Evolutionary conservation across 1,139 yeast genomes (phyloP).

Genomic region (Diutina rugosa): DNA sequence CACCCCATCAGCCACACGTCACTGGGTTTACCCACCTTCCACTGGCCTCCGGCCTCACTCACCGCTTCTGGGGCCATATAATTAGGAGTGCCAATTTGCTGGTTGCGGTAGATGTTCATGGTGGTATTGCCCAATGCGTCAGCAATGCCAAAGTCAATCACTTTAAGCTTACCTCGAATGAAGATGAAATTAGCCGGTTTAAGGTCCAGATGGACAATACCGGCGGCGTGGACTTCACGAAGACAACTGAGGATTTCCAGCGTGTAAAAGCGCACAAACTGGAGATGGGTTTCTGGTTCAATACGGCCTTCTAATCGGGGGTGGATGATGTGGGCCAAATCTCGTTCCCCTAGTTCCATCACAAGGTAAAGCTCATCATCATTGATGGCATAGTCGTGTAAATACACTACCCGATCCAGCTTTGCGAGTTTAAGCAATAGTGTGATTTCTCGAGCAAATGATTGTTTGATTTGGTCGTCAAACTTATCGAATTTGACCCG

Average conservation of each 20-base stretch:
- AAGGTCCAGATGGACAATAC: constrained; percentile 86
- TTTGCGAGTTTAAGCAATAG: constrained; percentile 47
- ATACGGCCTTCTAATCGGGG: constrained; percentile 30
- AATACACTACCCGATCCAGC: constrained; percentile 63
- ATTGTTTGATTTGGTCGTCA: constrained; percentile 59
- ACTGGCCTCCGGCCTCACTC: constrained; percentile 41
- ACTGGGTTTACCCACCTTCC: constrained; percentile 92
- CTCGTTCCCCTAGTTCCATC: constrained; percentile 95
- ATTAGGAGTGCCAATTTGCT: constrained; percentile 91
- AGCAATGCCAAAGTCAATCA: constrained; percentile 94
- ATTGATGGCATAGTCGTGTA: constrained; percentile 61
- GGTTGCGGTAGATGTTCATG: constrained; percentile 75
- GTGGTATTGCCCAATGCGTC: constrained; percentile 92
- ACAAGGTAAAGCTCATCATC: constrained; percentile 57
- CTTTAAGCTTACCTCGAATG: constrained; percentile 72
- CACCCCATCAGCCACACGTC: constrained; percentile 99
- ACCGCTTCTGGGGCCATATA: constrained; percentile 98
- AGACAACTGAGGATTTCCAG: constrained; percentile 77
- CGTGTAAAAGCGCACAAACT: constrained; percentile 73
- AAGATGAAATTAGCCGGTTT: constrained; percentile 92
- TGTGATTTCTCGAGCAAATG: constrained; percentile 85
- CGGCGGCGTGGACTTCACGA: constrained; percentile 74
- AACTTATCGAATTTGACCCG: constrained; percentile 72
- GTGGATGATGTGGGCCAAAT: constrained; percentile 70
- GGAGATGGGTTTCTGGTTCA: constrained; percentile 42